A percentile compares a stretch with the other conserved stretches of the same genome.
Evolutionary conservation across 192 early-diverging fungal genomes (phyloP).

Genomic region (Phycomyces blakesleeanus): DNA sequence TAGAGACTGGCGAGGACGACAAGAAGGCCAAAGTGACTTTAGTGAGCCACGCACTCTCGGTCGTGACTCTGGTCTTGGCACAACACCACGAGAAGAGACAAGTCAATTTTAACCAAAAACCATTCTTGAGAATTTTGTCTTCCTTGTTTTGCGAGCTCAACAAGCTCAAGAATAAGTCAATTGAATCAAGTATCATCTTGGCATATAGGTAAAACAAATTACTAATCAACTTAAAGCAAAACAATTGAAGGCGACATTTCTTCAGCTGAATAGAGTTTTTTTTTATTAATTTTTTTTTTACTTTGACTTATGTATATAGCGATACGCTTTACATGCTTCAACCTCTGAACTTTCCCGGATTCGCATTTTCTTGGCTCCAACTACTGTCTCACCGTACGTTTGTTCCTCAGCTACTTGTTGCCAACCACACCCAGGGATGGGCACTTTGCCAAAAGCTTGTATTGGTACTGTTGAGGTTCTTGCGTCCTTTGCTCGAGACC

Average conservation of each 20-base stretch:
- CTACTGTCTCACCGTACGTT: conserved; percentile 91
- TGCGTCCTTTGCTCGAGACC: conserved; percentile 75
- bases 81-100: conserved; percentile 76
- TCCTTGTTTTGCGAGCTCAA: conserved; percentile 74
- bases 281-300: no score
- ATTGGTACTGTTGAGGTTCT: conserved; percentile 73
- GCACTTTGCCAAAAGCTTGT: conserved; percentile 78
- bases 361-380: conserved; percentile 93
- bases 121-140: conserved; percentile 85
- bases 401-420: conserved; percentile 77
- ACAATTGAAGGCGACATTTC: no score
- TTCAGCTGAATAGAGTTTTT: no score
- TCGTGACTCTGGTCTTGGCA: conserved; percentile 77
- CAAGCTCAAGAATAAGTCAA: background rate
- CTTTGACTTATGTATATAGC: no score
- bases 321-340: conserved; percentile 82
- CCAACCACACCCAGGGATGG: conserved; percentile 79
- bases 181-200: conserved; percentile 10
- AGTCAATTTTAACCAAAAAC: conserved; percentile 81
- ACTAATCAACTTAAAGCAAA: no score
- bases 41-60: conserved; percentile 77
- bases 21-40: conserved; percentile 58
- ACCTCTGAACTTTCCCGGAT: conserved; percentile 85
- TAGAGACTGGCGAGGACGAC: conserved; percentile 72
- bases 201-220: conserved; percentile 29